Base-by-base conservation (phyloP, 177 flowering plant genomes). In the Tripterygium wilfordii region DNA sequence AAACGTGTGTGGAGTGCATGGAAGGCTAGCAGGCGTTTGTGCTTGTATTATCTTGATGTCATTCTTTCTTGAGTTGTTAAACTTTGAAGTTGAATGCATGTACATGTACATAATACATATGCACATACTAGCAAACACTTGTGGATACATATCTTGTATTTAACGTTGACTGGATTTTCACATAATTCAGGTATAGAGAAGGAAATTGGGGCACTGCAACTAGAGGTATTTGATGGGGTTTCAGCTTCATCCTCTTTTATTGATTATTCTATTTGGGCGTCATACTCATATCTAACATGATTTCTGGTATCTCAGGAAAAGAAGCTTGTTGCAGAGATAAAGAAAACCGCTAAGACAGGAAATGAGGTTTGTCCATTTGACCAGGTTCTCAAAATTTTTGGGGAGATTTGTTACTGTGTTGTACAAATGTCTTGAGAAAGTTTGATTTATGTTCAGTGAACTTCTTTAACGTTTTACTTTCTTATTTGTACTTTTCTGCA, bases 341-440 rank as follows among this genome's bases (percentile, higher is more conserved):
- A 74, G 41, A 69, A 57, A 56, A 69, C 67, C 31, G 78, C 78
- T 18, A 74, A 74, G 54, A 74, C 72, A 8, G 75, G 75, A 49
- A 74, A 57, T 51, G 78, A 66, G 70, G 70, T 57, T n/a, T n/a
- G n/a, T n/a, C n/a, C n/a, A n/a, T n/a, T n/a, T n/a, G n/a, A n/a
- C n/a, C n/a, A n/a, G 39, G n/a, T n/a, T 22, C 22, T 51, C n/a
- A n/a, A n/a, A n/a, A n/a, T n/a, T n/a, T n/a, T n/a, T n/a, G n/a
- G n/a, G n/a, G n/a, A n/a, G n/a, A n/a, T n/a, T n/a, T n/a, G n/a
- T n/a, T n/a, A n/a, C n/a, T n/a, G n/a, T n/a, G n/a, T n/a, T n/a
- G n/a, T n/a, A n/a, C n/a, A n/a, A n/a, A n/a, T n/a, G n/a, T n/a
- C n/a, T n/a, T n/a, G n/a, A n/a, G n/a, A n/a, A n/a, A n/a, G n/a